Base-by-base conservation (phyloP, 2,329 filamentous ascomycete genomes). In the Colletotrichum sansevieriae region DNA sequence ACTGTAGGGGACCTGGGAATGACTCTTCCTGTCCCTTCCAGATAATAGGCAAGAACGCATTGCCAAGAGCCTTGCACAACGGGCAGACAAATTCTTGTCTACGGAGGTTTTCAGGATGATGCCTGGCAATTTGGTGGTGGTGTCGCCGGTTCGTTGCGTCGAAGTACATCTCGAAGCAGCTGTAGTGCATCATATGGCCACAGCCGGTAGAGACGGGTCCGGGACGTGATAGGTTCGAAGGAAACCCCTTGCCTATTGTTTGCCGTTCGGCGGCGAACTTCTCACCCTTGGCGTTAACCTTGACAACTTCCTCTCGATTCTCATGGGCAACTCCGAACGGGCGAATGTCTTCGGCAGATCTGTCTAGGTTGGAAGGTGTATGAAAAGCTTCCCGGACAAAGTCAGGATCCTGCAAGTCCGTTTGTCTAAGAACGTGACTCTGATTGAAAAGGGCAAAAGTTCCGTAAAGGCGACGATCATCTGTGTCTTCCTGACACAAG, bases 151-250 rank as follows among this genome's bases (percentile, higher is more conserved):
- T 86, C 0, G 94, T 97, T 4, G 95, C 94, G 52, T 92, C 89
- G 72, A 93, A 92, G 76, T 98, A 99, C 46, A 92, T 88, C 75
- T 98, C 94, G 76, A 99, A 99, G 80, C 96, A 99, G 73, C 88
- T 90, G 78, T 93, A 98, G 78, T 99, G 96, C 96, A 99, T 99
- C 75, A 99, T 97, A 78, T 99, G 96, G 3, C 96, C 96, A 79
- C 96, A 99, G 10, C 95, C 94, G 41, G 92, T 93, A 11, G 95
- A 93, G 2, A 98, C 91, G 0, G 95, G 92, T 0, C 95, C 96
- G 18, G 88, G 84, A 33, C 87, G 85, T 39, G 89, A 89, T 46
- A 89, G 85, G 10, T 86, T 83, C 7, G 90, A 85, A 3, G 93
- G 91, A 75, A 97, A 99, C 0, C 96, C 96, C 79, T 95, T 97